These are phyloP conservation scores for Yamadazyma membranifaciens DNA, from an alignment of 1,139 yeast species.

Conservation along the genomic window DNA sequence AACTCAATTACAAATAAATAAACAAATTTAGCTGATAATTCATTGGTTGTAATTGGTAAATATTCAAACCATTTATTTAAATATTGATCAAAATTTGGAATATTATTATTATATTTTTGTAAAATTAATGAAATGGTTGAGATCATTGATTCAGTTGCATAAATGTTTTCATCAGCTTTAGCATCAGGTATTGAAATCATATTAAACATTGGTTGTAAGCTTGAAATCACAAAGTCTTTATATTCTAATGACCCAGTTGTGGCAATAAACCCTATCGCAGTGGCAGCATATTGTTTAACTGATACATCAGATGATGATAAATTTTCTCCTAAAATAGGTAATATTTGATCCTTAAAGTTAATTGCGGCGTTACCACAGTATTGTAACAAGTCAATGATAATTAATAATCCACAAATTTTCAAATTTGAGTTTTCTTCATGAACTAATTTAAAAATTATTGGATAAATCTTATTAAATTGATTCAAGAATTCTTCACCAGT, in stretches of 20 bases:
- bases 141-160: slow-evolving; percentile 85
- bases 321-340: slow-evolving; percentile 61
- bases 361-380: slow-evolving; percentile 70
- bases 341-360: slow-evolving; percentile 59
- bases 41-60: slow-evolving; percentile 81
- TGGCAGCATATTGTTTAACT: slow-evolving; percentile 85
- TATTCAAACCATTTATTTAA: slow-evolving; percentile 77
- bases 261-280: slow-evolving; percentile 83
- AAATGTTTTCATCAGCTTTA: slow-evolving; percentile 75
- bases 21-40: slow-evolving; percentile 86
- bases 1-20: slow-evolving; percentile 75
- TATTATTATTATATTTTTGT: slow-evolving; percentile 51
- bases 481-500: slow-evolving; percentile 59
- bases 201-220: slow-evolving; percentile 72
- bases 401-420: slow-evolving; percentile 76
- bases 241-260: slow-evolving; percentile 70
- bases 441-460: slow-evolving; percentile 54
- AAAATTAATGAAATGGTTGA: slow-evolving; percentile 82
- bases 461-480: slow-evolving; percentile 58
- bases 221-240: slow-evolving; percentile 61
- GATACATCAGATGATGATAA: slow-evolving; percentile 67
- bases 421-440: slow-evolving; percentile 66
- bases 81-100: slow-evolving; percentile 63
- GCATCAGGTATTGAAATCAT: slow-evolving; percentile 83
- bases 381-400: slow-evolving; percentile 78